Evolutionary conservation across 2,329 filamentous ascomycete genomes (phyloP), one percentile per base, ranked within the genome.

Genomic region (Fusarium dlaminii): DNA sequence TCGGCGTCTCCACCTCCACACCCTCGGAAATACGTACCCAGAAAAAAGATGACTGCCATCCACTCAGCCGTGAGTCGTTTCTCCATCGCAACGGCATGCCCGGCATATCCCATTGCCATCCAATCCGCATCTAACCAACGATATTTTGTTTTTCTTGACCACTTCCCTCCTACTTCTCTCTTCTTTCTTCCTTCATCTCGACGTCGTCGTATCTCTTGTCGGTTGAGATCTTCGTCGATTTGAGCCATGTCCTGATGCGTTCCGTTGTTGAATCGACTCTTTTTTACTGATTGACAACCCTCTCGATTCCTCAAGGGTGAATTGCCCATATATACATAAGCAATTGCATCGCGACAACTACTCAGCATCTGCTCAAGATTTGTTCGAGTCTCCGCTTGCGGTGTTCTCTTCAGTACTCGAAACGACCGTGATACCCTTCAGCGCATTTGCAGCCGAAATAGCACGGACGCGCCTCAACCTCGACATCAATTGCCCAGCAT

Each of bases 1-100:
- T 76, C 76, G 76, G 76, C 70, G 74, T 75, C 76, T 57, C 76
- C 76, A 78, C 76, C 75, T 77, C 76, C 76, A 72, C 67, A 74
- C 63, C 63, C 61, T 64, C 72, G 59, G 70, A 73, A 72, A 68
- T 75, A 74, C 71, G 72, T 74, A 70, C 67, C 71, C 72, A 73
- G 48, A 73, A 75, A 75, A 70, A 68, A 55, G 48, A 59, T 72
- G 66, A 46, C 42, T 43, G 49, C 68, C 70, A 63, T 65, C 76
- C 74, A 77, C 72, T 75, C 68, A 75, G 29, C 48, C 66, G 49
- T 72, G 63, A 78, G 75, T 49, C 70, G 68, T 78, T 77, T 74
- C 72, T 70, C 67, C 61, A 70, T 75, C 69, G 66, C 66, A 71
- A 77, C 77, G 77, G 76, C 77, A 75, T 71, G 65, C 54, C 76